phyloP scores from a whole-genome alignment of 23 red algal species.

The Agarophyton chilense region DNA sequence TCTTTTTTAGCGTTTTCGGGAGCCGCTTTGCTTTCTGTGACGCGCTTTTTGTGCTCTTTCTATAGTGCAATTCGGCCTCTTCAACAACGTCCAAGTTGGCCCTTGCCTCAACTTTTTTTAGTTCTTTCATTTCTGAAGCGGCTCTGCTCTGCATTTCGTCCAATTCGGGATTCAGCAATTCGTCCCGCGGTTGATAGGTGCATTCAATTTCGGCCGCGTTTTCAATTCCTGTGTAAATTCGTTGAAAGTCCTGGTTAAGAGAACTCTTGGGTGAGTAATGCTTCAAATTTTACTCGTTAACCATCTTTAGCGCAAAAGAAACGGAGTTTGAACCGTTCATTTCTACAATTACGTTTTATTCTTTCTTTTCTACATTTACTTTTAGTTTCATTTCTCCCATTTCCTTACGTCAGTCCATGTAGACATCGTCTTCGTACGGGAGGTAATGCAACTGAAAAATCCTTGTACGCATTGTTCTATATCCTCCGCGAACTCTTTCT shows the following conservation, averaged over 20 bases:
- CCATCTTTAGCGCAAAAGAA: conserved; percentile 19
- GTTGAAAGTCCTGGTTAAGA: conserved; percentile 48
- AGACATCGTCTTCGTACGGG: conserved; percentile 80
- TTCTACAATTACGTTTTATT: conserved; percentile 35
- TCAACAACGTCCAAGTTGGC: conserved; percentile 37
- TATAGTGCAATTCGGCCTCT: conserved; percentile 27
- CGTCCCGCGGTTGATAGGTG: conserved; percentile 46
- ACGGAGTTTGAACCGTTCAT: conserved; percentile 16
- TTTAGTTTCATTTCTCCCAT: conserved; percentile 3
- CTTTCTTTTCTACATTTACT: conserved; percentile 27
- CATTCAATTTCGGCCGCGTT: conserved; percentile 45
- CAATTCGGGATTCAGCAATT: conserved; percentile 46
- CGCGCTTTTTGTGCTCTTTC: conserved; percentile 16
- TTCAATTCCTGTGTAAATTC: conserved; percentile 49
- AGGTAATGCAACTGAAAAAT: conserved; percentile 61
- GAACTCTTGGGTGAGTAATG: conserved; percentile 33
- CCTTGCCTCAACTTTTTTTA: conserved; percentile 28
- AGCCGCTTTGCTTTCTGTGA: conserved; percentile 8
- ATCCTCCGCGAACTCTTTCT: conserved; percentile 48
- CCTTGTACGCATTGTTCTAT: conserved; percentile 29
- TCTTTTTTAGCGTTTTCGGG: background rate
- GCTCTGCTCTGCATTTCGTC: conserved; percentile 26
- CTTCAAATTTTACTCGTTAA: conserved; percentile 26
- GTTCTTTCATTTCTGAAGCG: background rate
- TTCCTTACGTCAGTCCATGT: conserved; percentile 63